Base-by-base conservation (phyloP, 768 basidiomycete species). In the Kwoniella pini region DNA sequence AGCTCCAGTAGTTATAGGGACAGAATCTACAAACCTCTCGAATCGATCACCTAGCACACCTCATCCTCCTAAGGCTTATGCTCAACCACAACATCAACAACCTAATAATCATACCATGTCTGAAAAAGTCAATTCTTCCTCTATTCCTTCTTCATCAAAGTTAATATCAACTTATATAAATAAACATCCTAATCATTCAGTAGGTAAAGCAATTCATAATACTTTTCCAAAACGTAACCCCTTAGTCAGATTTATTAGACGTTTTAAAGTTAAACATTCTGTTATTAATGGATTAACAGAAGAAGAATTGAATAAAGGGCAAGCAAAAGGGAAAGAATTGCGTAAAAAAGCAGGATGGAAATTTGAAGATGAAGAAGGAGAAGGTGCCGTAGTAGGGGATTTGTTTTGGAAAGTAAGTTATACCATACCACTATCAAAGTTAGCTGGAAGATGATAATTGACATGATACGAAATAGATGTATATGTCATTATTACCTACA, bases 401-500 rank as follows among this genome's bases (percentile, higher is more conserved):
- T 72, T 87, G 27, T 88, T 87, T 69, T 78, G 88, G 49, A 84
- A 84, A 80, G 86, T 84, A 54, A 40, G 81, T 52, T 11, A 42
- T 4, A 0, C 19, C 42, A 17, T 24, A 9, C 27, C 11, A 11
- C 1, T 24, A 24, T 24, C 2, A 19, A 46, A 22, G 10, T 5
- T 27, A 24, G 11, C 11, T 46, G 45, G 13, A n/a, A n/a, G n/a
- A n/a, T n/a, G n/a, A n/a, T n/a, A n/a, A n/a, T n/a, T n/a, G n/a
- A n/a, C n/a, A n/a, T 36, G 49, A 36, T 0, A 27, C n/a, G n/a
- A n/a, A 36, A 9, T 54, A 87, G 86, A 84, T 88, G 53, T 88
- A 87, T 63, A 78, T 81, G 38, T 84, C 87, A 50, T 82, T 85
- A n/a, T 77, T 88, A 19, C 81, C 81, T n/a, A 82, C 83, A 1